Conservation (phyloP, 2,329 filamentous ascomycete species). For the Colletotrichum sidae region DNA sequence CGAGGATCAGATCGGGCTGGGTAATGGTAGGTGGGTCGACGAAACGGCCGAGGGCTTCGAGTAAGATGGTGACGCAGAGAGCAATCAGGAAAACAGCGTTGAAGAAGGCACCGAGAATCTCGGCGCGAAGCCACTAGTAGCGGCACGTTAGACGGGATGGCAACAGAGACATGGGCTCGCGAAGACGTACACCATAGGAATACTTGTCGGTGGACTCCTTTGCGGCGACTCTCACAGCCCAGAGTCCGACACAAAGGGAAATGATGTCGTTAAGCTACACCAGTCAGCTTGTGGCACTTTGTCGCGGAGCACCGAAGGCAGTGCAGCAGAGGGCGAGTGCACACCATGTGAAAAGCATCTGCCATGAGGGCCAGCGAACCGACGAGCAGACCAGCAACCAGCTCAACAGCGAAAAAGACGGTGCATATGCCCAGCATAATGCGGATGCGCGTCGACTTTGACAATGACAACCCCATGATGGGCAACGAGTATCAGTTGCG, state of each 20-base stretch:
- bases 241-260: constrained; percentile 89
- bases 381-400: constrained; percentile 86
- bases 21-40: constrained; percentile 89
- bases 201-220: constrained; percentile 89
- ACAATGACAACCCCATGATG: constrained; percentile 88
- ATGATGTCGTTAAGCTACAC: constrained; percentile 95
- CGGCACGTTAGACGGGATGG: constrained; percentile 1
- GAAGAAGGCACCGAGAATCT: constrained; percentile 95
- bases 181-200: constrained; percentile 84
- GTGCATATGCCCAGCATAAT: constrained; percentile 93
- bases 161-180: constrained; percentile 7
- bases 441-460: constrained; percentile 91
- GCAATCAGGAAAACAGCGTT: constrained; percentile 98
- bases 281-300: constrained; percentile 4
- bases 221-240: constrained; percentile 92
- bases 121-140: constrained; percentile 91
- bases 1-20: constrained; percentile 87
- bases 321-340: constrained; percentile 42
- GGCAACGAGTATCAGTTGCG: constrained; percentile 15
- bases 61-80: constrained; percentile 93
- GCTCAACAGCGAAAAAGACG: constrained; percentile 89
- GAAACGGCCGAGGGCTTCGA: constrained; percentile 93
- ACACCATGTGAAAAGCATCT: constrained; percentile 97
- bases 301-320: constrained; percentile 35
- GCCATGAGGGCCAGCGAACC: constrained; percentile 94